Evolutionary conservation across 495 filamentous ascomycete species (phyloP).

Genomic region (Astrocystis sublimbata): DNA sequence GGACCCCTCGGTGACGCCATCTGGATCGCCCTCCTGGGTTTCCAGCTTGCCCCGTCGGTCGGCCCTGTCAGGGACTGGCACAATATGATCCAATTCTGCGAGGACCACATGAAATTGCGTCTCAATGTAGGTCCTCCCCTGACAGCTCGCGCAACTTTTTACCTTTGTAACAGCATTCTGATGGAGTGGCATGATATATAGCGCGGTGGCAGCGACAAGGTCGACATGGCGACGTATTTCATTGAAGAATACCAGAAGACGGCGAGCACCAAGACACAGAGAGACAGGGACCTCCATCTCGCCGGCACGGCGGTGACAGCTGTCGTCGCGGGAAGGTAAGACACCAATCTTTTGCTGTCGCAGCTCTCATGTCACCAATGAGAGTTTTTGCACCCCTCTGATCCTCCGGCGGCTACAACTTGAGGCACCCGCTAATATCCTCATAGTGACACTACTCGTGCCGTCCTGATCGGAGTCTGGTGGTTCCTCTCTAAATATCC

Average conservation of each 20-base stretch:
- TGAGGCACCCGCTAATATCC: neutral
- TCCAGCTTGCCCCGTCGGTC: slow-evolving; percentile 17
- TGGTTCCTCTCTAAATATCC: slow-evolving; percentile 22
- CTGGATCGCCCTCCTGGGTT: slow-evolving; percentile 22
- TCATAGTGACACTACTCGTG: slow-evolving; percentile 19
- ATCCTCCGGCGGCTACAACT: neutral
- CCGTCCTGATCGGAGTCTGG: slow-evolving; percentile 14
- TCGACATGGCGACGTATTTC: slow-evolving; percentile 23
- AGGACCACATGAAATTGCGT: slow-evolving; percentile 16
- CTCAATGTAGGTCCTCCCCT: slow-evolving; percentile 8
- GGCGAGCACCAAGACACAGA: slow-evolving; percentile 2
- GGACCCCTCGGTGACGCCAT: slow-evolving; percentile 21
- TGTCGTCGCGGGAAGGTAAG: slow-evolving; percentile 26
- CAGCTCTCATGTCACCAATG: neutral
- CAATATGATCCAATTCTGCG: slow-evolving; percentile 22
- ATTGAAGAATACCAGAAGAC: slow-evolving; percentile 21
- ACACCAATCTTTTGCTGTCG: neutral
- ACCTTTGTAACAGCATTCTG: neutral
- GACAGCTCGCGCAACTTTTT: neutral
- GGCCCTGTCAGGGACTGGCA: slow-evolving; percentile 19
- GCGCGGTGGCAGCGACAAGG: slow-evolving; percentile 13
- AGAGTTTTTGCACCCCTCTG: neutral
- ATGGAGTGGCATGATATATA: neutral
- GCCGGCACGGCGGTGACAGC: slow-evolving; percentile 23
- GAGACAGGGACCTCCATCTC: slow-evolving; percentile 20